A percentile compares a stretch with the other conserved stretches of the same genome.
Evolutionary conservation across 768 basidiomycete genomes (phyloP).

Genomic region (Dendrothele bispora): DNA sequence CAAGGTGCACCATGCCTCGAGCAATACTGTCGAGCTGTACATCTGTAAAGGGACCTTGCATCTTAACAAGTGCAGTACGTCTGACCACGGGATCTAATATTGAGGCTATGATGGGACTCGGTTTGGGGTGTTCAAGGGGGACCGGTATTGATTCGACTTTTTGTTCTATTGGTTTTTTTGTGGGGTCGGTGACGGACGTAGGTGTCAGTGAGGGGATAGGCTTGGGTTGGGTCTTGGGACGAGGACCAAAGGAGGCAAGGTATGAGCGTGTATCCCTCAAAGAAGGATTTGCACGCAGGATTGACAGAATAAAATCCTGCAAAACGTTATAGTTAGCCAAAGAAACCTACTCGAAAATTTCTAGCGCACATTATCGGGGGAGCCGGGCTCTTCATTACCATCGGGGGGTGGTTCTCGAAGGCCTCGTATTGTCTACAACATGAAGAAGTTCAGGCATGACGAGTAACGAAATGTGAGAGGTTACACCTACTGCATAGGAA

Average conservation of each 20-base stretch:
- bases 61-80: slow-evolving; percentile 92
- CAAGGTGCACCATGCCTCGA: slow-evolving; percentile 90
- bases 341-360: slow-evolving; percentile 5
- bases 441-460: slow-evolving; percentile 15
- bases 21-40: slow-evolving; percentile 92
- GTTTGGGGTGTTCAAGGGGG: slow-evolving; percentile 35
- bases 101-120: slow-evolving; percentile 62
- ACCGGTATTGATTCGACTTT: slow-evolving; percentile 35
- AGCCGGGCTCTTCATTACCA: slow-evolving; percentile 37
- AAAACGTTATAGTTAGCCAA: slow-evolving; percentile 7
- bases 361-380: slow-evolving; percentile 51
- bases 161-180: slow-evolving; percentile 11
- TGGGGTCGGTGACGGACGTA: slow-evolving; percentile 21
- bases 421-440: slow-evolving; percentile 45
- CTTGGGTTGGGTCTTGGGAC: slow-evolving; percentile 43
- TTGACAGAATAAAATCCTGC: slow-evolving; percentile 95
- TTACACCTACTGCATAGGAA: slow-evolving; percentile 52
- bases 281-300: slow-evolving; percentile 91
- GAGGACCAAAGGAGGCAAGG: slow-evolving; percentile 85
- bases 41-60: slow-evolving; percentile 95
- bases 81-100: slow-evolving; percentile 82
- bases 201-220: slow-evolving; percentile 28
- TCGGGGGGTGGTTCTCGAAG: slow-evolving; percentile 29
- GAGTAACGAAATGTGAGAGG: background rate
- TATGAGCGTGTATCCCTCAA: slow-evolving; percentile 88